These are phyloP conservation scores for Metschnikowia continentalis DNA, from an alignment of 805 yeast genomes.

Conservation along the genomic window DNA sequence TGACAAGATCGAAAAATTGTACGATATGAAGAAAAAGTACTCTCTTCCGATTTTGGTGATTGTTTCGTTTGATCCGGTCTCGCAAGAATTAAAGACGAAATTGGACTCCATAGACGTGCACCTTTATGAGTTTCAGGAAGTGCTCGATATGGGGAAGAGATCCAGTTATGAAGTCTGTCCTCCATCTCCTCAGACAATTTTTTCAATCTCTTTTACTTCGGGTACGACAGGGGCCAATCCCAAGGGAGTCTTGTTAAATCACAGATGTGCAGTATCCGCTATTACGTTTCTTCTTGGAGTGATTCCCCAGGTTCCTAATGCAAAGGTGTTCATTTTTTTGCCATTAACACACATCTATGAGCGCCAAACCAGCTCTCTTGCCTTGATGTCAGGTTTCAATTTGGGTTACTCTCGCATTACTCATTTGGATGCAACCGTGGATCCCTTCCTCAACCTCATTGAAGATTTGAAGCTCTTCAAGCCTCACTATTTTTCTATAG, in stretches of 20 bases:
- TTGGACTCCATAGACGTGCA: conserved; percentile 12
- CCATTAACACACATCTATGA: conserved; percentile 23
- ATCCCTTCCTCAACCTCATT: conserved; percentile 27
- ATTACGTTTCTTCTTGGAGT: conserved; percentile 4
- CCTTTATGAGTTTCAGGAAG: conserved; percentile 29
- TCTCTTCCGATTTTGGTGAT: conserved; percentile 17
- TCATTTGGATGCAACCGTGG: conserved; percentile 17
- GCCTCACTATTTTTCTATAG: conserved; percentile 52
- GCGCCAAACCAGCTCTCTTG: conserved; percentile 13
- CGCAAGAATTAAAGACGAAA: neutral
- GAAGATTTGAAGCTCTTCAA: conserved; percentile 55
- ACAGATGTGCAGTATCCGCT: conserved; percentile 6
- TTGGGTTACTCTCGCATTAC: conserved; percentile 30
- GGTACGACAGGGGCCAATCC: conserved; percentile 56
- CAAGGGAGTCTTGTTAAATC: conserved; percentile 60
- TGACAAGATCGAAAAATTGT: conserved; percentile 44
- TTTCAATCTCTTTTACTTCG: conserved; percentile 60
- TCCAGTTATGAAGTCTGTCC: conserved; percentile 32
- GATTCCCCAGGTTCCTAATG: neutral
- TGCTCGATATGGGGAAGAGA: conserved; percentile 29
- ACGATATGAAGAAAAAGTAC: conserved; percentile 37
- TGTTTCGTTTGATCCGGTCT: conserved; percentile 16
- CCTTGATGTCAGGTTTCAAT: conserved; percentile 23
- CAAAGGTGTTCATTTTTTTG: conserved; percentile 15
- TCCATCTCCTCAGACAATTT: conserved; percentile 46